These are phyloP conservation scores for Nymphaea thermarum DNA, from an alignment of 164 flowering plant species.

Conservation along the genomic window DNA sequence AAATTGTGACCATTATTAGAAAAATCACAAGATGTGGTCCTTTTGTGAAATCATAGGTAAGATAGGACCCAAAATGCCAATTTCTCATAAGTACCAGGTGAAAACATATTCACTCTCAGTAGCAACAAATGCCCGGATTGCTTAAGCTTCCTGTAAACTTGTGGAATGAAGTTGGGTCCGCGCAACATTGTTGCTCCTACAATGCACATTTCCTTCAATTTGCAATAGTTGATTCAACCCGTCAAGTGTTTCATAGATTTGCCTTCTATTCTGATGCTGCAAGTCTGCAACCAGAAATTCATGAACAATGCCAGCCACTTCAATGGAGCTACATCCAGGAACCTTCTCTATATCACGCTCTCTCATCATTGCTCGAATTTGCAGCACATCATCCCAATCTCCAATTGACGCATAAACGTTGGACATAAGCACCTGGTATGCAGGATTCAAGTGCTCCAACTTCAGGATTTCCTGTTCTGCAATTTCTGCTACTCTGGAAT, in stretches of 20 bases:
- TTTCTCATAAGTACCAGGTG: too few species aligned
- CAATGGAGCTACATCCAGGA: constrained; percentile 49
- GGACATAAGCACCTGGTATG: constrained; percentile 29
- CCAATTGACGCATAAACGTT: constrained; percentile 33
- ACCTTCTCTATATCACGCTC: constrained; percentile 29
- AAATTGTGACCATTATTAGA: too few species aligned
- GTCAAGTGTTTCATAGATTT: constrained; percentile 23
- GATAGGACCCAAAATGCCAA: too few species aligned
- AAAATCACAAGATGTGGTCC: too few species aligned
- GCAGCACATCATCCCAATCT: constrained; percentile 25
- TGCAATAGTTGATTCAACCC: constrained; percentile 21
- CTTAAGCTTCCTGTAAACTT: too few species aligned
- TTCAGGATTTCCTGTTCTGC: constrained; percentile 21
- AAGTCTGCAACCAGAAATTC: constrained; percentile 37
- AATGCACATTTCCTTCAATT: constrained; percentile 8
- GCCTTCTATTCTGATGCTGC: constrained; percentile 21
- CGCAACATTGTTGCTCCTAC: neutral
- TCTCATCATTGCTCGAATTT: constrained; percentile 23
- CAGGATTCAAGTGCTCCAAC: constrained; percentile 36
- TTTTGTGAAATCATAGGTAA: too few species aligned
- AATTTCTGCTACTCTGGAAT: constrained; percentile 17
- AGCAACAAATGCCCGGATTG: too few species aligned
- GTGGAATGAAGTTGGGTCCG: too few species aligned
- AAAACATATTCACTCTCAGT: too few species aligned
- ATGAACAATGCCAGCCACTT: constrained; percentile 27